Evolutionary conservation across 225 moss, liverwort and hornwort genomes (phyloP).

Genomic region (Physcomitrellopsis africana): DNA sequence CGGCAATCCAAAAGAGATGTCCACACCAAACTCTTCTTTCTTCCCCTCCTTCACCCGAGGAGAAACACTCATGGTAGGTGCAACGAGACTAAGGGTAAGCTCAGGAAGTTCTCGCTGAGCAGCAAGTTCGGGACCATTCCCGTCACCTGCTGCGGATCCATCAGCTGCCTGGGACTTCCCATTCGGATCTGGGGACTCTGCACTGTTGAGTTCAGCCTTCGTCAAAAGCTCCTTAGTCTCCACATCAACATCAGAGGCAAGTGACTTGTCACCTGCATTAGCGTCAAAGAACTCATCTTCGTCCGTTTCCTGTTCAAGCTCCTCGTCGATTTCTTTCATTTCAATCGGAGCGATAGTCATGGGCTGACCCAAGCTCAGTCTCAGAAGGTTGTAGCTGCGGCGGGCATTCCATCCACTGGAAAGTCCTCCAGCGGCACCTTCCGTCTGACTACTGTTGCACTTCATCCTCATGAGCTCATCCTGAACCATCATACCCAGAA

Average conservation of each 20-base stretch:
- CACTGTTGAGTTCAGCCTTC: slow-evolving; percentile 4
- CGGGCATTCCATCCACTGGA: slow-evolving; percentile 58
- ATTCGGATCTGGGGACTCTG: background rate
- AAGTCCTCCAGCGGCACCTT: slow-evolving; percentile 40
- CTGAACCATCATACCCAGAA: slow-evolving; percentile 33
- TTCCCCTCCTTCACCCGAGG: slow-evolving; percentile 58
- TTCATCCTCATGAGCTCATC: slow-evolving; percentile 92
- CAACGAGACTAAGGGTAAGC: slow-evolving; percentile 51
- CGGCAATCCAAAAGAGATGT: slow-evolving; percentile 26
- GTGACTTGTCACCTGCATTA: slow-evolving; percentile 34
- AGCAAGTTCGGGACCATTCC: too few species aligned
- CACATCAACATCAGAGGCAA: slow-evolving; percentile 41
- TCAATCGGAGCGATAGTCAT: slow-evolving; percentile 43
- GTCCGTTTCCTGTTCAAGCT: slow-evolving; percentile 24
- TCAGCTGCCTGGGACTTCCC: slow-evolving; percentile 11
- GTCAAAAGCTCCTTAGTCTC: slow-evolving; percentile 49
- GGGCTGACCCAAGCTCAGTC: slow-evolving; percentile 53
- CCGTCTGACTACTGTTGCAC: slow-evolving; percentile 45
- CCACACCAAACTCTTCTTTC: slow-evolving; percentile 31
- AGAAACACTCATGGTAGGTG: slow-evolving; percentile 67
- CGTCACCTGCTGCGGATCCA: slow-evolving; percentile 2
- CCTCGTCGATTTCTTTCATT: slow-evolving; percentile 44
- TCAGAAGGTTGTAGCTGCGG: slow-evolving; percentile 54
- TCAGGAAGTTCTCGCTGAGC: slow-evolving; percentile 12
- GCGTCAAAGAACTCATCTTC: slow-evolving; percentile 37